Evolutionary conservation across 176 grass and related monocot species (phyloP).

Genomic region (Hsuehochloa calcarea): DNA sequence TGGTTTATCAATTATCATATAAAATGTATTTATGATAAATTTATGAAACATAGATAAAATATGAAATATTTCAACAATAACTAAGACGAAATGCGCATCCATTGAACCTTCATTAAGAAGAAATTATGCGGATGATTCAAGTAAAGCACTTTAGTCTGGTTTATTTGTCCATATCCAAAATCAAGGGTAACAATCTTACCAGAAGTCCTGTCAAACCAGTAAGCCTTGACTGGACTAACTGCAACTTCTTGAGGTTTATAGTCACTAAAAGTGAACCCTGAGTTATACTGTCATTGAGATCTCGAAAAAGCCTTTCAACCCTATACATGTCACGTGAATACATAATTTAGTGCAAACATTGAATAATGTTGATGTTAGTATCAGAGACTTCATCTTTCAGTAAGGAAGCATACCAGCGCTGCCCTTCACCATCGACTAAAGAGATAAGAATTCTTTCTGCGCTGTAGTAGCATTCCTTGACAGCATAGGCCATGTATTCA

Average conservation of each 20-base stretch:
- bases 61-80: conserved; percentile 14
- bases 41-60: neutral
- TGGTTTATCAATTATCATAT: conserved; percentile 21
- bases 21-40: neutral
- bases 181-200: conserved; percentile 46
- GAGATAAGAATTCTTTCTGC: conserved; percentile 72
- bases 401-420: conserved; percentile 66
- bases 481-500: conserved; percentile 96
- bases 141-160: neutral
- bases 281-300: conserved; percentile 62
- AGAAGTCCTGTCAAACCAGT: conserved; percentile 86
- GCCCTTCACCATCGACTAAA: conserved; percentile 88
- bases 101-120: neutral
- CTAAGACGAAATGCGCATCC: neutral
- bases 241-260: conserved; percentile 80
- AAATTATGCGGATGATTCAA: conserved; percentile 13
- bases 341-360: conserved; percentile 10
- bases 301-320: conserved; percentile 81
- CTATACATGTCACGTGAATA: conserved; percentile 43
- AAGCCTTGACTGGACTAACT: conserved; percentile 70
- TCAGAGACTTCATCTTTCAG: conserved; percentile 16
- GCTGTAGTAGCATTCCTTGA: conserved; percentile 88
- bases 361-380: conserved; percentile 7
- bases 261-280: conserved; percentile 69
- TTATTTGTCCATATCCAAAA: neutral